A percentile compares a stretch with the other conserved stretches of the same genome.
Evolutionary conservation across 768 basidiomycete genomes (phyloP).

Genomic region (Guyanaporus albipodus): DNA sequence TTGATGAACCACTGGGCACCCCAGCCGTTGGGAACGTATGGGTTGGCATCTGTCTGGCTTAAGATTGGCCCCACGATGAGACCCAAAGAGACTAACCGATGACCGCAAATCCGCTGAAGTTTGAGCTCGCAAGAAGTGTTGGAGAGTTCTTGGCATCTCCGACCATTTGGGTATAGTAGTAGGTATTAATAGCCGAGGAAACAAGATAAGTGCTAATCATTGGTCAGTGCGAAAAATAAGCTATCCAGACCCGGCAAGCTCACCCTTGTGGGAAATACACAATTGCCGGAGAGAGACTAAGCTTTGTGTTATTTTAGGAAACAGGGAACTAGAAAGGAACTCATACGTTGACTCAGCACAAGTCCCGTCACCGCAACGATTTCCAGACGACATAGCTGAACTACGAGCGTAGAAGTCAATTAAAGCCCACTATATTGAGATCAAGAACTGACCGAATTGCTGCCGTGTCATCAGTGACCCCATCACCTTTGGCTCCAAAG

Average conservation of each 20-base stretch:
- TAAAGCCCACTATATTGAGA: background rate
- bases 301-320: background rate
- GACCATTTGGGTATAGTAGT: conserved; percentile 75
- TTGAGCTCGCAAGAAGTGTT: conserved; percentile 55
- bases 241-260: conserved; percentile 8
- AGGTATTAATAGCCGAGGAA: conserved; percentile 59
- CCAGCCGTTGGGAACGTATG: conserved; percentile 56
- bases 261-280: conserved; percentile 75
- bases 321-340: background rate
- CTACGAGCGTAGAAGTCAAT: conserved; percentile 33
- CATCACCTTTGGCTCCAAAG: conserved; percentile 55
- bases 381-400: conserved; percentile 57
- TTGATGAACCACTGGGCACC: conserved; percentile 26
- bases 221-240: background rate
- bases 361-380: conserved; percentile 57
- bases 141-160: conserved; percentile 70
- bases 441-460: conserved; percentile 56
- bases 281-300: conserved; percentile 52
- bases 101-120: conserved; percentile 66
- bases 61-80: background rate
- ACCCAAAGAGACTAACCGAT: conserved; percentile 46
- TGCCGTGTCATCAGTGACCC: conserved; percentile 67
- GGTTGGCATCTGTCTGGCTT: conserved; percentile 55
- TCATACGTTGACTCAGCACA: conserved; percentile 48
- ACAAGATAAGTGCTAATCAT: conserved; percentile 58